These are phyloP conservation scores for Rhodocollybia butyracea DNA, from an alignment of 768 basidiomycete genomes.

Conservation along the genomic window DNA sequence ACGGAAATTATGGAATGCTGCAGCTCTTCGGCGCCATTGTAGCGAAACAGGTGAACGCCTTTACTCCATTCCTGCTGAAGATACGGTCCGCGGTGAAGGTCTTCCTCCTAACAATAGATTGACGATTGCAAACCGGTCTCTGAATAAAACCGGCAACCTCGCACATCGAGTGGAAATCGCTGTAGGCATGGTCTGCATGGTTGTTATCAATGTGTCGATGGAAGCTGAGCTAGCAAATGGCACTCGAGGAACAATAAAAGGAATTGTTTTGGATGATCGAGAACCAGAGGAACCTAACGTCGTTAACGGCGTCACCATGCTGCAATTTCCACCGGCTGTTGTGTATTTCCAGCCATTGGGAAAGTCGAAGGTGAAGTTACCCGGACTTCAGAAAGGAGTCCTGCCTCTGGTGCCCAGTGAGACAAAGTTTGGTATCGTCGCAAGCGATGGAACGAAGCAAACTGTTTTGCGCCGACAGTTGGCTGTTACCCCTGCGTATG, in stretches of 20 bases:
- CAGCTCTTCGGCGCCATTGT: slow-evolving; percentile 20
- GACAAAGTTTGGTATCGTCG: slow-evolving; percentile 16
- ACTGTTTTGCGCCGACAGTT: slow-evolving; percentile 21
- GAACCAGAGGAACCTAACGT: slow-evolving; percentile 14
- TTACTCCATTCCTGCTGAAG: slow-evolving; percentile 22
- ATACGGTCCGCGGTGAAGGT: slow-evolving; percentile 11
- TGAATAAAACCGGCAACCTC: not conserved
- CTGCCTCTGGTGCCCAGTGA: slow-evolving; percentile 27
- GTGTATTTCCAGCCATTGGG: slow-evolving; percentile 28
- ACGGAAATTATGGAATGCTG: slow-evolving; percentile 24
- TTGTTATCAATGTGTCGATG: slow-evolving; percentile 36
- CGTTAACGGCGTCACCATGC: slow-evolving; percentile 13
- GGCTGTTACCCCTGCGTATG: slow-evolving; percentile 33
- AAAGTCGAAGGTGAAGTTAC: slow-evolving; percentile 20
- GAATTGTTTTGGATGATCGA: slow-evolving; percentile 30
- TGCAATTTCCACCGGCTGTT: slow-evolving; percentile 25
- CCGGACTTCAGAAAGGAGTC: slow-evolving; percentile 25
- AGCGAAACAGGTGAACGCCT: slow-evolving; percentile 9
- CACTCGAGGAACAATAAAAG: slow-evolving; percentile 23
- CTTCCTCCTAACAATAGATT: not conserved
- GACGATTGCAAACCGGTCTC: not conserved
- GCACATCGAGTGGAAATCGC: slow-evolving; percentile 17
- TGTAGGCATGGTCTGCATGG: slow-evolving; percentile 37
- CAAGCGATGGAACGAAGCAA: slow-evolving; percentile 6
- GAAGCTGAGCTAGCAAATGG: slow-evolving; percentile 40